Evolutionary conservation across 116 monocot genomes (phyloP).

Genomic region (Posidonia oceanica): DNA sequence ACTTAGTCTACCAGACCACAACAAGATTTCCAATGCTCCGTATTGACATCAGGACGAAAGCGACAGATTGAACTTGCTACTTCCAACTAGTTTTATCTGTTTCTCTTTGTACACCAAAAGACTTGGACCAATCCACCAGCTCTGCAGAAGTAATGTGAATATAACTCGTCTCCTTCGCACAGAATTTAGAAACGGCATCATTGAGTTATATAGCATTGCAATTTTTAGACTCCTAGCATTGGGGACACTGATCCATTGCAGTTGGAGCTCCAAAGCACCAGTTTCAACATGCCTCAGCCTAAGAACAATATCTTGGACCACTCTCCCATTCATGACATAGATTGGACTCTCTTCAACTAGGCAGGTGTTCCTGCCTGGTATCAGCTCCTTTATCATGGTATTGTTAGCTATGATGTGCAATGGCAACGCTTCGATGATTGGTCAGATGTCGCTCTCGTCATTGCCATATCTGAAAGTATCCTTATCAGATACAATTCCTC

Average conservation of each 20-base stretch:
- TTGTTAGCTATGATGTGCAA: conserved; percentile 10
- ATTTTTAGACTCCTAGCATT: not conserved
- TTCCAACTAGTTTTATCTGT: no score
- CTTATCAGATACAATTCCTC: conserved; percentile 44
- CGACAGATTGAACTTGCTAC: no score
- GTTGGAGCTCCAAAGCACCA: conserved; percentile 53
- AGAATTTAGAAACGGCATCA: no score
- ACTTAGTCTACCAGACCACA: no score
- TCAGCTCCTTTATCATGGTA: conserved; percentile 22
- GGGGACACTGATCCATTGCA: conserved; percentile 38
- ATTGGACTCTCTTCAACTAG: conserved; percentile 54
- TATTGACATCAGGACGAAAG: no score
- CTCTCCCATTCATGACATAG: conserved; percentile 28
- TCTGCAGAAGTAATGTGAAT: no score
- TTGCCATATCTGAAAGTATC: conserved; percentile 33
- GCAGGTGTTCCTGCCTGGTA: conserved; percentile 34
- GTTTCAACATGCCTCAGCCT: conserved; percentile 50
- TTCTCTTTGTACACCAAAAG: no score
- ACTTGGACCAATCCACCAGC: no score
- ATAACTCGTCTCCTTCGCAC: no score
- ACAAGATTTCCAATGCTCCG: no score
- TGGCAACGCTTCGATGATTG: conserved; percentile 23
- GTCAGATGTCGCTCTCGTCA: conserved; percentile 25
- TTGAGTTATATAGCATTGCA: not conserved
- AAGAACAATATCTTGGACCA: conserved; percentile 49